Base-by-base conservation (phyloP, 345 rosid genomes). In the Mallotus nudiflorus region DNA sequence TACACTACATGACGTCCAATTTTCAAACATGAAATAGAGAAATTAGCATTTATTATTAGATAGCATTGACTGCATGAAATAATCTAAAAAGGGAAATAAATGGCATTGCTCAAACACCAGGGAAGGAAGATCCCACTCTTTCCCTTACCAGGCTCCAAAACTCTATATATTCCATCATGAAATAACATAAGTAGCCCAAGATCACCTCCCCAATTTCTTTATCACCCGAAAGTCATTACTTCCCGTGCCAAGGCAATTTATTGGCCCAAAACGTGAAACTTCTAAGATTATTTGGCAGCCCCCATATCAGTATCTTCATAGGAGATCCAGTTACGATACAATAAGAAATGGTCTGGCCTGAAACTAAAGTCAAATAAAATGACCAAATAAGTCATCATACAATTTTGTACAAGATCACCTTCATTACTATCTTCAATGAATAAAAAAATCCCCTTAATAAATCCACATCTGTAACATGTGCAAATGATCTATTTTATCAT, bases 81-180 rank as follows among this genome's bases (percentile, higher is more conserved):
- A 6, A n/a, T n/a, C n/a, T n/a, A 29, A 5, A 5, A 8, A 59
- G 33, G 64, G 16, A 35, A 18, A 59, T 15, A 4, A 16, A 31
- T 29, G 31, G 14, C 35, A 59, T 33, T 31, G 37, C 46, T 66
- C 45, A 22, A 60, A 66, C 31, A 12, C 42, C 46, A 49, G 16
- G 33, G 56, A 53, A 35, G 20, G 28, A 49, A 72, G 28, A 28
- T 62, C 49, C 60, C 20, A 57, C 19, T 60, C 28, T 35, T 60
- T 18, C 51, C 60, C 67, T 31, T 67, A 39, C 57, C 46, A 69
- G 40, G 29, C 35, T 37, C 15, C 62, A 70, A 46, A 60, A n/a
- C n/a, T n/a, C 24, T 25, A 45, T 15, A 64, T 20, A 35, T 52
- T 40, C 9, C 29, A 42, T 22, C 67, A 44, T 31, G 12, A 27